These are phyloP conservation scores for Nepenthes mirabilis DNA, from an alignment of 148 eudicot species.

Conservation along the genomic window DNA sequence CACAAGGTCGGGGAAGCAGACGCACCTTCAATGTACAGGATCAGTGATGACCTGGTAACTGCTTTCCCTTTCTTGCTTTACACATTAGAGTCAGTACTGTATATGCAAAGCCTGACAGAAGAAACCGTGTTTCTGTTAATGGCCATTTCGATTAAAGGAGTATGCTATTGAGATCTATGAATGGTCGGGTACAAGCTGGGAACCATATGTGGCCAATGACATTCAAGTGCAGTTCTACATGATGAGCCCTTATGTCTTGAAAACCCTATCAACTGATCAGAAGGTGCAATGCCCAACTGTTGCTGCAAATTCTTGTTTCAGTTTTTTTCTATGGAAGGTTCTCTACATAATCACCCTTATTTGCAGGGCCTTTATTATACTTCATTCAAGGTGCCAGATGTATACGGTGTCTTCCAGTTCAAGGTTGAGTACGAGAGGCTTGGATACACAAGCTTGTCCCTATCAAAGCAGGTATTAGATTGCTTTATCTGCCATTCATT, in stretches of 20 bases:
- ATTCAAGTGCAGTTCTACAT: conserved; percentile 65
- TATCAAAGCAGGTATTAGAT: conserved; percentile 65
- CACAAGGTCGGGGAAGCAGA: conserved; percentile 60
- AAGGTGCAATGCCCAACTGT: not conserved
- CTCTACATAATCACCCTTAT: not conserved
- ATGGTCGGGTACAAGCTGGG: conserved; percentile 88
- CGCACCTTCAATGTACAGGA: conserved; percentile 79
- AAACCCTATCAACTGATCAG: conserved; percentile 38
- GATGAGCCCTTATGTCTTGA: conserved; percentile 98
- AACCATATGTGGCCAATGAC: conserved; percentile 62
- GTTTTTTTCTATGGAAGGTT: not conserved
- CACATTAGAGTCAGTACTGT: not conserved
- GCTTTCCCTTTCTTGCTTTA: not conserved
- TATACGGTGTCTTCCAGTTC: conserved; percentile 95
- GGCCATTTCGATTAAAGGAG: conserved; percentile 32
- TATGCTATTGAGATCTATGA: conserved; percentile 71
- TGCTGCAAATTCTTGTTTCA: not conserved
- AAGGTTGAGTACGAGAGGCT: conserved; percentile 89
- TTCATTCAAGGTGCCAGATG: conserved; percentile 89
- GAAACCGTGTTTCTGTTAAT: not conserved
- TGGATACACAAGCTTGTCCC: conserved; percentile 83
- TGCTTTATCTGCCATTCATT: not conserved
- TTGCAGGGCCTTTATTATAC: conserved; percentile 12
- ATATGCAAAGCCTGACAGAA: not conserved
- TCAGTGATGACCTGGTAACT: conserved; percentile 79